phyloP scores from a whole-genome alignment of 805 yeast genomes.

The Candida sonorensis region DNA sequence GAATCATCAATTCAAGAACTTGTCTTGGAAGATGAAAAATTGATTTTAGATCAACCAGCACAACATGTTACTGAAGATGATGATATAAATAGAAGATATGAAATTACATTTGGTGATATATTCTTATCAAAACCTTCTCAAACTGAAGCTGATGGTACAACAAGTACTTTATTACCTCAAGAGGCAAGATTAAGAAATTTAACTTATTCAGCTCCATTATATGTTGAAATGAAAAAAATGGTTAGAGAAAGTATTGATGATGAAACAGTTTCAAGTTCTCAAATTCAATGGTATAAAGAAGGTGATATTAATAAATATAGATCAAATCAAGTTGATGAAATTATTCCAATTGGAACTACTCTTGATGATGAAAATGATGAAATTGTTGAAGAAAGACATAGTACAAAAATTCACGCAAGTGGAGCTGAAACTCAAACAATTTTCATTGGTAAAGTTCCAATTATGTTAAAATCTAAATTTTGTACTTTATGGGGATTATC shows the following conservation, averaged over 20 bases:
- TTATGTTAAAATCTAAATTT: slow-evolving; percentile 94
- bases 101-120: slow-evolving; percentile 96
- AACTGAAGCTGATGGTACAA: slow-evolving; percentile 99
- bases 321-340: slow-evolving; percentile 21
- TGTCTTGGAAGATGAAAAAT: slow-evolving; percentile 90
- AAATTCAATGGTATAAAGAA: slow-evolving; percentile 54
- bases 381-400: slow-evolving; percentile 38
- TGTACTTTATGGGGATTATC: slow-evolving; percentile 87
- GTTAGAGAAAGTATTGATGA: slow-evolving; percentile 81
- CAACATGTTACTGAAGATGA: slow-evolving; percentile 92
- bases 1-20: slow-evolving; percentile 95
- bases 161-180: slow-evolving; percentile 97
- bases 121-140: slow-evolving; percentile 95
- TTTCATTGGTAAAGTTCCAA: slow-evolving; percentile 94
- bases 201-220: slow-evolving; percentile 93
- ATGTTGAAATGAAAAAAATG: slow-evolving; percentile 90
- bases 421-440: slow-evolving; percentile 37
- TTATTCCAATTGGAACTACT: slow-evolving; percentile 23
- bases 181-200: slow-evolving; percentile 95
- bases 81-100: slow-evolving; percentile 85
- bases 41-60: slow-evolving; percentile 96
- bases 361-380: slow-evolving; percentile 62
- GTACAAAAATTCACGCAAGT: slow-evolving; percentile 25
- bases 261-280: slow-evolving; percentile 42
- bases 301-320: slow-evolving; percentile 37